phyloP scores from a whole-genome alignment of 257 asterid genomes.

The Cordia subcordata region DNA sequence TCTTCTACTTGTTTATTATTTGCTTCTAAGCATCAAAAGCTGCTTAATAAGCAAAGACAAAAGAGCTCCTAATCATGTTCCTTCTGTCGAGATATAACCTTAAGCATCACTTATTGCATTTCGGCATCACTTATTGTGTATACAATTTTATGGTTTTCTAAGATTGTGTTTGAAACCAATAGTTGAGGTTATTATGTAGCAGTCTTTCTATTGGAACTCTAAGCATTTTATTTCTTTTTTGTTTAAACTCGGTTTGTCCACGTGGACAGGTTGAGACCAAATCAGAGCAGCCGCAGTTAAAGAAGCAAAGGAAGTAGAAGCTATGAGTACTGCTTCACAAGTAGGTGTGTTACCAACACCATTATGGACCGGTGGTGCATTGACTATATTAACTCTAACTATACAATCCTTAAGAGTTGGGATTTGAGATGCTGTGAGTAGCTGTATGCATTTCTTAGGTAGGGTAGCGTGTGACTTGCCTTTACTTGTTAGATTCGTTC shows the following conservation, averaged over 20 bases:
- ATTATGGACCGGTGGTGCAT: background rate
- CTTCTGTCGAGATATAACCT: no score
- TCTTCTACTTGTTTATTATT: background rate
- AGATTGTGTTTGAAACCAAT: no score
- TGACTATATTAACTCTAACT: background rate
- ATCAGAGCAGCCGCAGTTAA: background rate
- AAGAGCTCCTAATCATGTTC: no score
- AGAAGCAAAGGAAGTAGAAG: background rate
- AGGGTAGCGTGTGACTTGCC: background rate
- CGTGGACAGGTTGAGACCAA: slow-evolving; percentile 1
- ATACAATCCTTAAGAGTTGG: background rate
- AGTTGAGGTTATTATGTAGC: no score
- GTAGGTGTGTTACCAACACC: background rate
- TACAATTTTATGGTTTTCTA: no score
- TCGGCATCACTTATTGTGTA: no score
- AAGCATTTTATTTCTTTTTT: no score
- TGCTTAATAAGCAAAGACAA: no score
- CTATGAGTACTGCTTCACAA: background rate
- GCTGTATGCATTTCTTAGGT: background rate
- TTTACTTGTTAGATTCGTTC: no score
- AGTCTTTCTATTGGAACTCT: no score
- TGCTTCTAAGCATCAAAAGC: background rate
- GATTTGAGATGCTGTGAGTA: background rate
- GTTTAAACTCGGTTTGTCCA: no score
- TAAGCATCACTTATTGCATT: no score